Evolutionary conservation across 2,329 filamentous ascomycete species (phyloP).

Genomic region (Fusarium oligoseptatum): DNA sequence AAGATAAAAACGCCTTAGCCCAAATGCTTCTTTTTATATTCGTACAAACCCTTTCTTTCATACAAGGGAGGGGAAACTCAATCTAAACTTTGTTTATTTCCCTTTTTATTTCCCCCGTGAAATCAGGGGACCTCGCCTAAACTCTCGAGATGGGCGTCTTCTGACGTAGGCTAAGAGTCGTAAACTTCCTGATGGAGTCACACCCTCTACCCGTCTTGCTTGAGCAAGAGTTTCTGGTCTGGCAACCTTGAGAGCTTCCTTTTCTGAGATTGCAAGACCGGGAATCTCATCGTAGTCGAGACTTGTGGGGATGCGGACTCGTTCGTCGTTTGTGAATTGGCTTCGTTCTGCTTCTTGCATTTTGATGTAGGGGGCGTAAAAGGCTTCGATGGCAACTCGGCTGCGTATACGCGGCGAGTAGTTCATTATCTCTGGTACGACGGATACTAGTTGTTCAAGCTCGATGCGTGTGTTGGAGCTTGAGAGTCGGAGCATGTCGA

Average conservation of each 20-base stretch:
- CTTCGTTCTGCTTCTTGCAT: slow-evolving; percentile 77
- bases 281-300: slow-evolving; percentile 81
- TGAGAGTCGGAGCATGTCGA: slow-evolving; percentile 82
- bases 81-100: background rate
- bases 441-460: slow-evolving; percentile 67
- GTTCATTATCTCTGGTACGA: slow-evolving; percentile 68
- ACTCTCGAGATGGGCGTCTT: slow-evolving; percentile 31
- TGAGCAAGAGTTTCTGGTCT: slow-evolving; percentile 89
- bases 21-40: background rate
- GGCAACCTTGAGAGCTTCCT: slow-evolving; percentile 75
- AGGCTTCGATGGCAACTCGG: slow-evolving; percentile 83
- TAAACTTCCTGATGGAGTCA: slow-evolving; percentile 72
- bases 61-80: background rate
- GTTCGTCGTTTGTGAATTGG: slow-evolving; percentile 82
- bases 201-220: slow-evolving; percentile 87
- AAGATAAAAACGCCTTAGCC: background rate
- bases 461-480: slow-evolving; percentile 60
- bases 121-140: slow-evolving; percentile 9
- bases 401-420: slow-evolving; percentile 72
- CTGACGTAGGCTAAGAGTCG: slow-evolving; percentile 74
- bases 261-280: slow-evolving; percentile 86
- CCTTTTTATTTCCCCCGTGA: background rate
- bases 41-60: background rate
- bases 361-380: slow-evolving; percentile 88
- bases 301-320: slow-evolving; percentile 76